Base-by-base conservation (phyloP, 2,329 filamentous ascomycete species). In the Ophiostoma fasciatum region DNA sequence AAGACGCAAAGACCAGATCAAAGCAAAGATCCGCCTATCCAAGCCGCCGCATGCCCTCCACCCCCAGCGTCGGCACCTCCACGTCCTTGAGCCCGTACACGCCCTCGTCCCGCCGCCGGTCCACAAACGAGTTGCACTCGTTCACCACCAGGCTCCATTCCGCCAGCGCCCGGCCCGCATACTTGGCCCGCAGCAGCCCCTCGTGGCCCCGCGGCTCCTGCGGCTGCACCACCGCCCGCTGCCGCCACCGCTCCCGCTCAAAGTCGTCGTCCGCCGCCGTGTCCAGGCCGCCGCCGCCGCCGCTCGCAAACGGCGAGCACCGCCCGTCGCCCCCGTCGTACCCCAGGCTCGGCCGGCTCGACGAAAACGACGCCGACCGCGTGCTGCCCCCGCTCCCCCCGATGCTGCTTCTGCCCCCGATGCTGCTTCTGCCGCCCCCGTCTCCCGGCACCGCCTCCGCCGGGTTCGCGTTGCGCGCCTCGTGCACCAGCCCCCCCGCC, bases 111-210 rank as follows among this genome's bases (percentile, higher is more conserved):
- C 75, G 74, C 37, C 82, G 68, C 31, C 82, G 66, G 40, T 88
- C 81, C 22, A 84, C 73, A 54, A 88, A 90, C 49, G 74, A 82
- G 56, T 87, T 83, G 59, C 76, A 83, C 52, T 90, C 82, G 38
- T 71, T 70, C 13, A 85, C 73, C 15, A 88, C 70, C 14, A 82
- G 60, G 15, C 67, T 64, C 82, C 82, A 90, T 54, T 90, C 82
- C 0, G 81, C 81, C 30, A 90, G 62, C 1, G 82, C 77, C 15
- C 80, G 67, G 2, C 82, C 82, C 4, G 71, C 63, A 52, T 88
- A 80, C 33, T 71, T 70, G 8, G 65, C 60, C 19, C 63, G 64
- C 31, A 58, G 55, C 12, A 55, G 53, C 36, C 58, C 65, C 2
- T 59, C 45, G 12, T 27, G 25, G 5, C 66, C 66, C 2, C 47